Evolutionary conservation across 345 rosid genomes (phyloP).

Genomic region (Rhizophora apiculata): DNA sequence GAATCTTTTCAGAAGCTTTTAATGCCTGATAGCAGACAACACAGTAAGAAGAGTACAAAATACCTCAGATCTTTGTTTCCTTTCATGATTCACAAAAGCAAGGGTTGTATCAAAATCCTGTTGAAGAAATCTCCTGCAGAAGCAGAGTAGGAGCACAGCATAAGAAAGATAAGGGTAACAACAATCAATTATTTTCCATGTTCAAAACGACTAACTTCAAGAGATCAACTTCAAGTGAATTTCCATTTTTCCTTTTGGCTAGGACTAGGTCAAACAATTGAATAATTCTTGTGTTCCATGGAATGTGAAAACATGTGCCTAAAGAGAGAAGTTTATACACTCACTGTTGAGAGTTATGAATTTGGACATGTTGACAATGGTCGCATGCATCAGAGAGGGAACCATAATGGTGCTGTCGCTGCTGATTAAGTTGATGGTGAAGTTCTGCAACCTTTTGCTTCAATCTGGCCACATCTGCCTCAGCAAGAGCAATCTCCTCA

Average conservation of each 20-base stretch:
- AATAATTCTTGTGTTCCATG: too few relatives aligned
- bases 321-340: slow-evolving; percentile 23
- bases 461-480: slow-evolving; percentile 95
- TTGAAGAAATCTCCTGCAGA: slow-evolving; percentile 78
- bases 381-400: slow-evolving; percentile 77
- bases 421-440: slow-evolving; percentile 97
- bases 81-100: slow-evolving; percentile 82
- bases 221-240: too few relatives aligned
- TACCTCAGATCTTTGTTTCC: slow-evolving; percentile 88
- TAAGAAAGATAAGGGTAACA: too few relatives aligned
- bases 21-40: too few relatives aligned
- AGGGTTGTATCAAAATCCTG: slow-evolving; percentile 92
- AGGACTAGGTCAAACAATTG: too few relatives aligned
- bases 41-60: neutral
- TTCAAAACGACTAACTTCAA: too few relatives aligned
- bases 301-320: too few relatives aligned
- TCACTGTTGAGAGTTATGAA: slow-evolving; percentile 76
- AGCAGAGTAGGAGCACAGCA: too few relatives aligned
- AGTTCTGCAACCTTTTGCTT: slow-evolving; percentile 98
- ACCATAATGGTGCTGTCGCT: slow-evolving; percentile 77
- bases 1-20: too few relatives aligned
- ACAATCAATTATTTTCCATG: too few relatives aligned
- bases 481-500: slow-evolving; percentile 99
- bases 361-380: slow-evolving; percentile 68
- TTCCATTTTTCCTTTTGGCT: too few relatives aligned